These are phyloP conservation scores for Cenchrus americanus DNA, from an alignment of 176 grass and related monocot species.

Conservation along the genomic window DNA sequence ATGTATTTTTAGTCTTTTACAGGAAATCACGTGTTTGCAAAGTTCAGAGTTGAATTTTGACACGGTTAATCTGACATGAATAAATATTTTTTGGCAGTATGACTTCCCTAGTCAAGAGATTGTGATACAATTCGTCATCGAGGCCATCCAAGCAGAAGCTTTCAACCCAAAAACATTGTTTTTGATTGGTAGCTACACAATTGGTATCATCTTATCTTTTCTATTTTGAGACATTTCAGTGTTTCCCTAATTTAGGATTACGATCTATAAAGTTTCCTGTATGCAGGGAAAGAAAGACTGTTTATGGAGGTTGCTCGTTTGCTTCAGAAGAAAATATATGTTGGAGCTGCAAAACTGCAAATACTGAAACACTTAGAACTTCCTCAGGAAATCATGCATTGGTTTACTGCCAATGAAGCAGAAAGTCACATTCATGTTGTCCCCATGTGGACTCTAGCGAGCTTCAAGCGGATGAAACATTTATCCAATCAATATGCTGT, in stretches of 20 bases:
- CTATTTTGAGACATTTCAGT: conserved; percentile 4
- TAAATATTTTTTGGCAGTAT: conserved; percentile 61
- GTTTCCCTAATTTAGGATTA: conserved; percentile 3
- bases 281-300: conserved; percentile 88
- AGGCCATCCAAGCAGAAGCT: conserved; percentile 96
- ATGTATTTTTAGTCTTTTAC: conserved; percentile 27
- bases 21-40: background rate
- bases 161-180: conserved; percentile 96
- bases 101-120: conserved; percentile 90
- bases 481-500: conserved; percentile 87
- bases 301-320: conserved; percentile 87
- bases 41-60: conserved; percentile 19
- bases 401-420: conserved; percentile 90
- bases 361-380: conserved; percentile 71
- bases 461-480: conserved; percentile 91
- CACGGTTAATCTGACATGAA: conserved; percentile 22
- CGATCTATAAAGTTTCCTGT: background rate
- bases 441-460: conserved; percentile 95
- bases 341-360: conserved; percentile 79
- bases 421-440: conserved; percentile 98
- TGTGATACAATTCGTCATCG: conserved; percentile 91
- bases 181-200: conserved; percentile 96
- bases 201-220: conserved; percentile 62
- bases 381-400: conserved; percentile 79
- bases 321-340: conserved; percentile 86